These are phyloP conservation scores for Colletotrichum viniferum DNA, from an alignment of 2,329 filamentous ascomycete genomes.

Conservation along the genomic window DNA sequence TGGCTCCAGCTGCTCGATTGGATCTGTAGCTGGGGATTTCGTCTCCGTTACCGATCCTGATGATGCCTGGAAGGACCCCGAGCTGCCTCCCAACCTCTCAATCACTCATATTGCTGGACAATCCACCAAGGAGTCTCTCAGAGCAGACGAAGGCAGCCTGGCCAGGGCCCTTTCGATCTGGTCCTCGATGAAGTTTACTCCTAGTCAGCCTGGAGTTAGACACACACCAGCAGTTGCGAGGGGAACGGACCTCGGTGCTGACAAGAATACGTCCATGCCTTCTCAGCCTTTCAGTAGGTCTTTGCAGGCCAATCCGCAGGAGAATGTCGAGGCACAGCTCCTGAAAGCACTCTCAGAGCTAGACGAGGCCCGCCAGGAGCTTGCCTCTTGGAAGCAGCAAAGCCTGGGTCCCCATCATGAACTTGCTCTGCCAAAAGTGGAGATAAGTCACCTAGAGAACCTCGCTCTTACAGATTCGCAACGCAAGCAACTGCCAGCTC, in stretches of 20 bases:
- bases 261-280: background rate
- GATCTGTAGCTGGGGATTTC: background rate
- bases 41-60: background rate
- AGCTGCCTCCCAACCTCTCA: background rate
- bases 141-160: background rate
- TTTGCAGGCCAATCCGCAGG: background rate
- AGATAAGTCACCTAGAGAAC: background rate
- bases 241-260: background rate
- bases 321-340: background rate
- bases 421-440: background rate
- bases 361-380: background rate
- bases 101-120: background rate
- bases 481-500: background rate
- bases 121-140: background rate
- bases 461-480: background rate
- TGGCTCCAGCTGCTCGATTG: background rate
- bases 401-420: background rate
- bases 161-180: background rate
- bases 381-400: background rate
- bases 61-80: background rate
- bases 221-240: background rate
- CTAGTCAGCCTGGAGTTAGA: background rate
- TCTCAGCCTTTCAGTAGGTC: background rate
- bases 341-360: background rate
- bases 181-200: background rate